phyloP scores from a whole-genome alignment of 169 alveolate species.

The Plasmodium billcollinsi region DNA sequence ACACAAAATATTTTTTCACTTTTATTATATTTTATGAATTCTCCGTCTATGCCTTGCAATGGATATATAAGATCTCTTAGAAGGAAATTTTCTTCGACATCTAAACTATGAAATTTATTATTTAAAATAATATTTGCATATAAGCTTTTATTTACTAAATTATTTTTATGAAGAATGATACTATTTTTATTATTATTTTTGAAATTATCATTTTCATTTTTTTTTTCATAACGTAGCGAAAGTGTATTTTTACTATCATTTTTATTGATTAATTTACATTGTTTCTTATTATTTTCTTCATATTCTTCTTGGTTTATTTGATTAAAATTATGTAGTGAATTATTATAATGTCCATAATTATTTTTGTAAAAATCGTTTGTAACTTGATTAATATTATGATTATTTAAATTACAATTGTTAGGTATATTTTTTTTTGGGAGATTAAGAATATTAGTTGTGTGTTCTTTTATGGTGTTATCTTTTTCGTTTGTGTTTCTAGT shows the following conservation, averaged over 20 bases:
- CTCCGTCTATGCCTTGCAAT: conserved; percentile 64
- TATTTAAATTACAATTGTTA: not conserved
- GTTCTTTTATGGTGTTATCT: no score
- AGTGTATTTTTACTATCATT: not conserved
- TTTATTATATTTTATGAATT: conserved; percentile 41
- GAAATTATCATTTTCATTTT: not conserved
- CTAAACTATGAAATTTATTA: conserved; percentile 38
- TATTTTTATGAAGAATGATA: conserved; percentile 15
- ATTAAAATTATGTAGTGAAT: not conserved
- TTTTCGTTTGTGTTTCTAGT: not conserved
- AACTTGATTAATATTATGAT: not conserved
- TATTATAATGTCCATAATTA: not conserved
- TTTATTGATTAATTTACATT: not conserved
- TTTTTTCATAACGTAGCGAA: not conserved
- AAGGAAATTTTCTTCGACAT: conserved; percentile 40
- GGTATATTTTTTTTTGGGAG: not conserved
- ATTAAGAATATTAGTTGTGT: not conserved
- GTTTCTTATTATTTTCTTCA: not conserved
- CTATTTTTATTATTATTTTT: not conserved
- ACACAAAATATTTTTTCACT: conserved; percentile 29
- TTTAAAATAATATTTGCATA: conserved; percentile 54
- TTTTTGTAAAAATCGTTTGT: not conserved
- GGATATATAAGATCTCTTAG: conserved; percentile 62
- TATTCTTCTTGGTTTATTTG: not conserved
- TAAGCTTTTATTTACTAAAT: conserved; percentile 61